These are phyloP conservation scores for Albifimbria verrucaria DNA, from an alignment of 2,329 filamentous ascomycete genomes.

Conservation along the genomic window DNA sequence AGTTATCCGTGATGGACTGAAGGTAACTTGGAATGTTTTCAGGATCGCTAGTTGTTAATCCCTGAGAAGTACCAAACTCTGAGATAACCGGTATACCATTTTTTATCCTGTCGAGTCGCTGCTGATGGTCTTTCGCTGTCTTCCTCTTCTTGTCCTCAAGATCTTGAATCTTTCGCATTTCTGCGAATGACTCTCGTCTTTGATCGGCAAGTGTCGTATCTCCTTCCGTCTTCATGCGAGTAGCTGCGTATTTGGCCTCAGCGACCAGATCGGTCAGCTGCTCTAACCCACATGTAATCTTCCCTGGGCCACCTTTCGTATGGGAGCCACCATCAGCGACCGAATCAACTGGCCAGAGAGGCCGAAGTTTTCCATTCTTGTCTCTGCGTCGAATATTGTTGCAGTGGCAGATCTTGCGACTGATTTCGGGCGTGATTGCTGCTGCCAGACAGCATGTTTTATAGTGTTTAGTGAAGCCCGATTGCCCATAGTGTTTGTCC, in stretches of 20 bases:
- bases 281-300: background rate
- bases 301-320: background rate
- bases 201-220: conserved; percentile 7
- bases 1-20: conserved; percentile 22
- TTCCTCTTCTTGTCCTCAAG: background rate
- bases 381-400: conserved; percentile 14
- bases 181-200: background rate
- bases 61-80: conserved; percentile 17
- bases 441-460: conserved; percentile 28
- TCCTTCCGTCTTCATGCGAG: conserved; percentile 4
- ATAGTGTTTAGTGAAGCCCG: conserved; percentile 25
- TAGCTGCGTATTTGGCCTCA: conserved; percentile 19
- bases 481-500: conserved; percentile 20
- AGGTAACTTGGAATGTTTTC: conserved; percentile 28
- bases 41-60: conserved; percentile 13
- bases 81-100: conserved; percentile 7
- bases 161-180: background rate
- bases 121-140: background rate
- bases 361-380: conserved; percentile 7
- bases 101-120: background rate
- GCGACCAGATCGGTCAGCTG: conserved; percentile 17
- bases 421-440: conserved; percentile 18
- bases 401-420: conserved; percentile 23
- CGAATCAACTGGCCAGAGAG: conserved; percentile 15
- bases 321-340: background rate